Percentiles rank a stretch among this genome's conserved stretches.
These are phyloP conservation scores for Metarhizium album DNA, from an alignment of 2,329 filamentous ascomycete species.

Conservation along the genomic window DNA sequence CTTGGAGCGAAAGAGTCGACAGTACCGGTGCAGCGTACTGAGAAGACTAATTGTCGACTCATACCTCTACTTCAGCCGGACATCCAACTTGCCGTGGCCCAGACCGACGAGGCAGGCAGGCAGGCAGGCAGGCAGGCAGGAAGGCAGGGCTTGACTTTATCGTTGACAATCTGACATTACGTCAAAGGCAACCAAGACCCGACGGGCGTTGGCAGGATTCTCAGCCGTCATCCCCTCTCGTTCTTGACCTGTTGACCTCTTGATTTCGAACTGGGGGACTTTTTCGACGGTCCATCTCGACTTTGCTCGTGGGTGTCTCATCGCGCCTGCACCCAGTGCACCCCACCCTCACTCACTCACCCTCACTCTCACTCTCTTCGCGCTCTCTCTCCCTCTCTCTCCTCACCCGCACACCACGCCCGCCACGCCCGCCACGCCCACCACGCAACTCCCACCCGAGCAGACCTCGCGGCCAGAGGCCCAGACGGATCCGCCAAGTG, in stretches of 20 bases:
- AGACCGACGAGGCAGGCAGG: no score
- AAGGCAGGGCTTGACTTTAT: no score
- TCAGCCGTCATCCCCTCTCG: background rate
- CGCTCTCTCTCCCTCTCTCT: background rate
- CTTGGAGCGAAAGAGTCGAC: no score
- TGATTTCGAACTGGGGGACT: background rate
- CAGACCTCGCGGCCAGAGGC: background rate
- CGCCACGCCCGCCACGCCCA: no score
- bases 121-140: no score
- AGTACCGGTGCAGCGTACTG: no score
- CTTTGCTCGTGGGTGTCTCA: background rate
- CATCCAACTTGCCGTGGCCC: background rate
- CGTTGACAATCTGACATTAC: no score
- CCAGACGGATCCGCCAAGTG: slow-evolving; percentile 1
- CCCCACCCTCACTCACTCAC: background rate
- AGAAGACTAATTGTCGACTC: background rate
- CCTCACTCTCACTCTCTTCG: background rate
- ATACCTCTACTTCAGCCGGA: background rate
- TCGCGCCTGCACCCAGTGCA: background rate
- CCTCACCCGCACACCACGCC: no score
- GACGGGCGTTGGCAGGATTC: no score
- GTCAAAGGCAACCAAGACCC: no score
- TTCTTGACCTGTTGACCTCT: background rate
- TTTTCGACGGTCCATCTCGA: background rate
- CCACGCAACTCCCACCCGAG: no score